Base-by-base conservation (phyloP, 2,329 filamentous ascomycete genomes). In the Phialophora verrucosa region DNA sequence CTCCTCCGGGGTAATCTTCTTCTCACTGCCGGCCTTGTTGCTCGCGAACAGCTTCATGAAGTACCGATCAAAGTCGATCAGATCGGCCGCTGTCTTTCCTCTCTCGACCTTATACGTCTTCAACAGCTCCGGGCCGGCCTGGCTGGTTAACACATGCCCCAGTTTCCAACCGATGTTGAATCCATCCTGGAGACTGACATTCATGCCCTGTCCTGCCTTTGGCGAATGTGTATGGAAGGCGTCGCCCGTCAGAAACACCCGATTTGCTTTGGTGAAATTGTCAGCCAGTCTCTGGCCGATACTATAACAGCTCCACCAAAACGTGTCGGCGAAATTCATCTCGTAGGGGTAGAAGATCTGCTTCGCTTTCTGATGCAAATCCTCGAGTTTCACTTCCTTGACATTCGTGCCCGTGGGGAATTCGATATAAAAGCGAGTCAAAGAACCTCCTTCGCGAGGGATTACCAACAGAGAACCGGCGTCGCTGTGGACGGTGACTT, bases 221-320 rank as follows among this genome's bases (percentile, higher is more conserved):
- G 89, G 89, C 2, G 87, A 89, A 74, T 91, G 89, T 0, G 89
- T 91, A 71, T 85, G 74, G 81, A 87, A 89, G 38, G 89, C 88
- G 73, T 91, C 89, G 17, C 88, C 88, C 12, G 87, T 87, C 47
- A 91, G 80, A 75, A 91, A 91, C n/a, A 90, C 84, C 17, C 87
- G 83, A 66, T 87, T 79, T 55, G 85, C 81, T 72, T 90, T 86
- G 70, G 86, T 85, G 78, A 92, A 93, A 55, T 85, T 83, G 70
- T 87, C 87, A 1, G 90, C 90, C 25, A 92, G 84, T 20, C 90
- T 85, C 78, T 91, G 89, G 11, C 88, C 87, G 64, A 91, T 88
- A 71, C 88, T 84, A 75, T 91, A 92, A 51, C 88, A 86, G 54
- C 88, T 89, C 79, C 91, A 92, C 88, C 90, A 92, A 2, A 77